Percentiles rank a stretch among this genome's conserved stretches.
phyloP scores from a whole-genome alignment of 768 basidiomycete species.

The Lactifluus echinatus region DNA sequence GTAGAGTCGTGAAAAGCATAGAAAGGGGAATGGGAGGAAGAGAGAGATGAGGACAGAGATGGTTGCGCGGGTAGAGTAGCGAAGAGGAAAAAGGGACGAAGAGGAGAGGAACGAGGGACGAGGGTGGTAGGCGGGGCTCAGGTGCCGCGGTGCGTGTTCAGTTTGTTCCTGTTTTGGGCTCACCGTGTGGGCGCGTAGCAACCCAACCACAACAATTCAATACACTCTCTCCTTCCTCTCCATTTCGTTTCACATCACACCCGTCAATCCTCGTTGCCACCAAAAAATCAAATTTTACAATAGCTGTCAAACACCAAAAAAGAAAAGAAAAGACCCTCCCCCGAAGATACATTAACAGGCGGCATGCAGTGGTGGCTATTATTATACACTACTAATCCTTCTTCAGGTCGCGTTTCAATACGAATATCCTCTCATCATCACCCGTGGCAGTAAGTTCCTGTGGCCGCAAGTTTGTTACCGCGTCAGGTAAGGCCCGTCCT shows the following conservation, averaged over 20 bases:
- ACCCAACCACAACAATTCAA: neutral
- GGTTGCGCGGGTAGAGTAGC: no score
- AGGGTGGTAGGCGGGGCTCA: slow-evolving; percentile 14
- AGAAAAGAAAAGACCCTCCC: no score
- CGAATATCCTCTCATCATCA: slow-evolving; percentile 69
- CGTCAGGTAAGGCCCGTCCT: slow-evolving; percentile 50
- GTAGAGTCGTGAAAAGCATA: slow-evolving; percentile 15
- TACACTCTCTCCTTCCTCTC: no score
- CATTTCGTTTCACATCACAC: no score
- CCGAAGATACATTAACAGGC: slow-evolving; percentile 10
- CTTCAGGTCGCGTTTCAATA: slow-evolving; percentile 72
- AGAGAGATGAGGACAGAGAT: no score
- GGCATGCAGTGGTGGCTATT: neutral
- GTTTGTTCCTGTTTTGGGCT: slow-evolving; percentile 21
- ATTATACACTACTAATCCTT: slow-evolving; percentile 46
- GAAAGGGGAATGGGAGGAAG: no score
- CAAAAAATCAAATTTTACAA: neutral
- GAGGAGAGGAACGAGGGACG: slow-evolving; percentile 16
- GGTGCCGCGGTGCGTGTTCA: slow-evolving; percentile 1
- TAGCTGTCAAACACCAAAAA: neutral
- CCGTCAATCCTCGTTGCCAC: neutral
- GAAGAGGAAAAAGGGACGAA: no score
- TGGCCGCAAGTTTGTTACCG: slow-evolving; percentile 45
- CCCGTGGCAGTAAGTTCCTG: slow-evolving; percentile 54
- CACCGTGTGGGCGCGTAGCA: neutral